These are phyloP conservation scores for Arthrocladium fulminans DNA, from an alignment of 2,329 filamentous ascomycete species.

Conservation along the genomic window DNA sequence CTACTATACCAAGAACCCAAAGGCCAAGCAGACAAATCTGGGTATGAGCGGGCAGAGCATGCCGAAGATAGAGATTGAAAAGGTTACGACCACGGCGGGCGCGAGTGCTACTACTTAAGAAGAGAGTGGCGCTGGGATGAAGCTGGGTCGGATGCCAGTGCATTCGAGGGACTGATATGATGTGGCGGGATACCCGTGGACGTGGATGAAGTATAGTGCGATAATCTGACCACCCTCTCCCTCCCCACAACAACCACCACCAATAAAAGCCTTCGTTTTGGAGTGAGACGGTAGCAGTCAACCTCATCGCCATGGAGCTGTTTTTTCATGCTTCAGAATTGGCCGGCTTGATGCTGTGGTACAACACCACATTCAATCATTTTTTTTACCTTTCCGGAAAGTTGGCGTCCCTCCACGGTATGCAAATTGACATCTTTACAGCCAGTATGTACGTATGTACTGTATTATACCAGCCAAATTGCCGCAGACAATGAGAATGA, in stretches of 20 bases:
- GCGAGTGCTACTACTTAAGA: constrained; percentile 17
- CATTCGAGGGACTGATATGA: neutral
- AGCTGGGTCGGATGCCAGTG: neutral
- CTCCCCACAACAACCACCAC: too few species aligned
- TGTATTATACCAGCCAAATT: neutral
- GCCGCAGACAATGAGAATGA: neutral
- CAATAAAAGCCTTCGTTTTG: too few species aligned
- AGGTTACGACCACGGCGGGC: constrained; percentile 38
- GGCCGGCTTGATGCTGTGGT: too few species aligned
- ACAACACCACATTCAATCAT: neutral
- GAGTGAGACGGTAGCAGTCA: too few species aligned
- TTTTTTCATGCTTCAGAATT: too few species aligned
- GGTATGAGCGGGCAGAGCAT: constrained; percentile 61
- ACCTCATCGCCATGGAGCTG: too few species aligned
- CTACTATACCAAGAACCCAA: constrained; percentile 85
- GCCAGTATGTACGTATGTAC: neutral
- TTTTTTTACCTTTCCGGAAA: neutral
- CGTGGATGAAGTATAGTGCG: neutral
- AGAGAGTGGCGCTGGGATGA: neutral
- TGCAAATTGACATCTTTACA: neutral
- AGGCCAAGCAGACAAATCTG: constrained; percentile 63
- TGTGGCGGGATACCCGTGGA: neutral
- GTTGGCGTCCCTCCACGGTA: neutral
- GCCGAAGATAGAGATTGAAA: constrained; percentile 56
- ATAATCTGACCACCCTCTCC: too few species aligned